A percentile compares a stretch with the other conserved stretches of the same genome.
These are phyloP conservation scores for Handroanthus guayacan DNA, from an alignment of 257 asterid genomes.

Conservation along the genomic window DNA sequence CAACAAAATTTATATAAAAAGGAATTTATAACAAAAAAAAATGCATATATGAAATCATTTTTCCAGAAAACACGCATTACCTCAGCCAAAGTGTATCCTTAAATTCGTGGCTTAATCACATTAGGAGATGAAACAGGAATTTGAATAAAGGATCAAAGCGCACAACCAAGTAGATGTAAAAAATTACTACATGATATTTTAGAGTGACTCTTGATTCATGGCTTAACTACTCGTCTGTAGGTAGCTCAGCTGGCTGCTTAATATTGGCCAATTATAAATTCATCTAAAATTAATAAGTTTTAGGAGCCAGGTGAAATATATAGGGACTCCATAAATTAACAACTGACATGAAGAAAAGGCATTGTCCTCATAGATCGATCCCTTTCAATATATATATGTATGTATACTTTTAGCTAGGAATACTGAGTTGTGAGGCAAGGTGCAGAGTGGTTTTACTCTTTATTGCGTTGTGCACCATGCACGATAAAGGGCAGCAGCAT, in stretches of 20 bases:
- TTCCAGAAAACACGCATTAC: too few relatives aligned
- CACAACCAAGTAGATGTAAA: too few relatives aligned
- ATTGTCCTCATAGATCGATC: constrained; percentile 14
- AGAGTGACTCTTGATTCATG: neutral
- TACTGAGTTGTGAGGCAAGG: constrained; percentile 4
- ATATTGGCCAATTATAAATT: constrained; percentile 18
- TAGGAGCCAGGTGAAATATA: neutral
- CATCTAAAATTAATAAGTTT: neutral
- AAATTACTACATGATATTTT: too few relatives aligned
- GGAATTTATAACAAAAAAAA: too few relatives aligned
- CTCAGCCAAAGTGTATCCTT: too few relatives aligned
- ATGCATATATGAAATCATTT: too few relatives aligned
- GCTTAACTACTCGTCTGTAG: neutral
- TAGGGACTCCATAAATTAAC: too few relatives aligned
- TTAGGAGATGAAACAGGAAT: too few relatives aligned
- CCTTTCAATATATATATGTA: constrained; percentile 17
- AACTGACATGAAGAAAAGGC: constrained; percentile 27
- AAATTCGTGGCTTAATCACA: too few relatives aligned
- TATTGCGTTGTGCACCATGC: constrained; percentile 35
- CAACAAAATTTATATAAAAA: too few relatives aligned
- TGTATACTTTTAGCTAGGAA: neutral
- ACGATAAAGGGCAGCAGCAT: neutral
- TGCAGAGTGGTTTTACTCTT: constrained; percentile 20
- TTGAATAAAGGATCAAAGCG: too few relatives aligned
- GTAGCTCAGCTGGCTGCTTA: constrained; percentile 31